A percentile compares a stretch with the other conserved stretches of the same genome.
Conservation (phyloP, 1,284 basidiomycete species). For the Coniferiporia sulphurascens region DNA sequence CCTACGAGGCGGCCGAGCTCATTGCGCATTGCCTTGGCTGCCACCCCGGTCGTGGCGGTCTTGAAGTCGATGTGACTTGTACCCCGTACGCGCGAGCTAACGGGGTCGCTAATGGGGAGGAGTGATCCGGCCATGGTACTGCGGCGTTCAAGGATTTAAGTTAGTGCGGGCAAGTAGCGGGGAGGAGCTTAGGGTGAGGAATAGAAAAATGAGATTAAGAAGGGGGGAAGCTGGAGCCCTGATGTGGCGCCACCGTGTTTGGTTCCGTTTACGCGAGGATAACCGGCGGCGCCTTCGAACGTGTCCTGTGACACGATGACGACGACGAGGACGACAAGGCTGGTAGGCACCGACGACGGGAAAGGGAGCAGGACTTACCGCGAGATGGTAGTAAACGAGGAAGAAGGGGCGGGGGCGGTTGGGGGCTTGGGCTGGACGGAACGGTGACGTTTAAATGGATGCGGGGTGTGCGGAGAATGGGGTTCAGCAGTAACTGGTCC, state of each 20-base stretch:
- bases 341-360: neutral
- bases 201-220: neutral
- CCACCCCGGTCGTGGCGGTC: slow-evolving; percentile 96
- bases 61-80: slow-evolving; percentile 67
- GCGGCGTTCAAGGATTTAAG: neutral
- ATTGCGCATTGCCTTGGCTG: slow-evolving; percentile 98
- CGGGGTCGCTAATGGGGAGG: slow-evolving; percentile 11
- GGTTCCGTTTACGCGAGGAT: neutral
- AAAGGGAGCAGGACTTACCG: slow-evolving; percentile 5
- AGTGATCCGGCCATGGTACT: slow-evolving; percentile 15
- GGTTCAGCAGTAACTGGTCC: neutral
- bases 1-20: slow-evolving; percentile 93
- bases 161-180: neutral
- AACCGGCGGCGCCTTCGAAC: slow-evolving; percentile 1
- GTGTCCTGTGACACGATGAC: neutral
- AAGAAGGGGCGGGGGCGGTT: slow-evolving; percentile 8
- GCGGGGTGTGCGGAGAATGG: slow-evolving; percentile 1
- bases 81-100: slow-evolving; percentile 18
- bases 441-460: slow-evolving; percentile 12
- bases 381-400: slow-evolving; percentile 17
- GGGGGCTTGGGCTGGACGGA: slow-evolving; percentile 8
- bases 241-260: slow-evolving; percentile 1
- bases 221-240: too few species aligned
- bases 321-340: slow-evolving; percentile 4
- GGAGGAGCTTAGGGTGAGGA: neutral